These are phyloP conservation scores for Trichosporon inkin DNA, from an alignment of 1,284 basidiomycete genomes.

Conservation along the genomic window DNA sequence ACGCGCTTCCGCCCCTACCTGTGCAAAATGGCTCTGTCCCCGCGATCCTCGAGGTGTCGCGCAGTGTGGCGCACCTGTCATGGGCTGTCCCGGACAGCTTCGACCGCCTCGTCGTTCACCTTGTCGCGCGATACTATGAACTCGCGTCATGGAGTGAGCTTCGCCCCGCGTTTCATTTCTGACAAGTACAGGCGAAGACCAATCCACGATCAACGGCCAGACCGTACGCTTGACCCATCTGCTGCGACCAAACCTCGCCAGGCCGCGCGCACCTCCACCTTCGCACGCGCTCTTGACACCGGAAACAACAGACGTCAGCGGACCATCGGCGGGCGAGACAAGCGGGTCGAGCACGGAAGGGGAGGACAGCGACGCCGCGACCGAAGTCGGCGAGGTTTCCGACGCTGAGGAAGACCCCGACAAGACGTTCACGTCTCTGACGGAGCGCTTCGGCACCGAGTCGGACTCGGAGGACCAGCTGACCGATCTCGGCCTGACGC, in stretches of 20 bases:
- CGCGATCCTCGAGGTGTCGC: slow-evolving; percentile 43
- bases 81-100: slow-evolving; percentile 45
- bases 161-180: neutral
- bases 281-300: slow-evolving; percentile 36
- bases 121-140: slow-evolving; percentile 47
- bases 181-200: slow-evolving; percentile 29
- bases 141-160: slow-evolving; percentile 47
- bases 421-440: slow-evolving; percentile 11
- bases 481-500: neutral
- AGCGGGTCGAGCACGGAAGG: slow-evolving; percentile 14
- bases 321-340: slow-evolving; percentile 27
- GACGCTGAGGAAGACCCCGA: slow-evolving; percentile 20
- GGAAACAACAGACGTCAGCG: slow-evolving; percentile 41
- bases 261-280: slow-evolving; percentile 15
- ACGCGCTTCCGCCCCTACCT: slow-evolving; percentile 28
- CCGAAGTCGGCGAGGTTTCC: slow-evolving; percentile 26
- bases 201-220: slow-evolving; percentile 21
- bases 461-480: neutral
- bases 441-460: slow-evolving; percentile 13
- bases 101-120: slow-evolving; percentile 47
- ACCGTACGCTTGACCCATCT: slow-evolving; percentile 46
- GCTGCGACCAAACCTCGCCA: slow-evolving; percentile 36
- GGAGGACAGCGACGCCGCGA: slow-evolving; percentile 15
- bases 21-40: slow-evolving; percentile 16
- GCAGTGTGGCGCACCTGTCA: slow-evolving; percentile 44